These are phyloP conservation scores for Globisporangium okanoganense DNA, from an alignment of 352 stramenopile species.

Conservation along the genomic window DNA sequence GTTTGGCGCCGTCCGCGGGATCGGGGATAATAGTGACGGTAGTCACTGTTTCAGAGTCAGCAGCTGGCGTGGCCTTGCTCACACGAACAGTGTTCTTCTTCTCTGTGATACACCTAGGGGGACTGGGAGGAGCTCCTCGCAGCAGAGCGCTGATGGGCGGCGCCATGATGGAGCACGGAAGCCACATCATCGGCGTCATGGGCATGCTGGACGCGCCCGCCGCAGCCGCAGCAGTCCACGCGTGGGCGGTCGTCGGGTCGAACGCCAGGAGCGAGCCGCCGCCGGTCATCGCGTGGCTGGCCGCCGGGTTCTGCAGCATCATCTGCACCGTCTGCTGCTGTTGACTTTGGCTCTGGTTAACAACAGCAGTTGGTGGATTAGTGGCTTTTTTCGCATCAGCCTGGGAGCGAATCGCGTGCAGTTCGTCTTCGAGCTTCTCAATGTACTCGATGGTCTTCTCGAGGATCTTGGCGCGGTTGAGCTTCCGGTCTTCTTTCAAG, in stretches of 20 bases:
- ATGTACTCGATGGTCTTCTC: conserved; percentile 63
- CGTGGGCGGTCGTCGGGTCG: conserved; percentile 14
- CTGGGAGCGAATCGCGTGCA: conserved; percentile 21
- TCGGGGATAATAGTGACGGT: neutral
- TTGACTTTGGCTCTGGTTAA: neutral
- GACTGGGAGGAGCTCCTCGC: neutral
- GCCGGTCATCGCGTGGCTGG: neutral
- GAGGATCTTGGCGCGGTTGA: conserved; percentile 65
- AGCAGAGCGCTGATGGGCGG: neutral
- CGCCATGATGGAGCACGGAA: conserved; percentile 31
- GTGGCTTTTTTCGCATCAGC: conserved; percentile 13
- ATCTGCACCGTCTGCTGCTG: conserved; percentile 2
- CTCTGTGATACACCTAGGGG: neutral
- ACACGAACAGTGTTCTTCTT: neutral
- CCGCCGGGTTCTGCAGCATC: neutral
- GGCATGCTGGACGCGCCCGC: conserved; percentile 16
- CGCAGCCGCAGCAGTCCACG: conserved; percentile 16
- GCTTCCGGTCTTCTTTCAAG: conserved; percentile 55
- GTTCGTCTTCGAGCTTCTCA: conserved; percentile 40
- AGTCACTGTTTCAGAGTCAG: neutral
- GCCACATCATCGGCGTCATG: conserved; percentile 35
- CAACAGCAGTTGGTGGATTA: neutral
- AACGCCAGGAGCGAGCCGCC: conserved; percentile 20
- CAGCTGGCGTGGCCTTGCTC: neutral
- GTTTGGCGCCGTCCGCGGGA: neutral